phyloP scores from a whole-genome alignment of 306 rosid genomes.

The Fragaria nilgerrensis region DNA sequence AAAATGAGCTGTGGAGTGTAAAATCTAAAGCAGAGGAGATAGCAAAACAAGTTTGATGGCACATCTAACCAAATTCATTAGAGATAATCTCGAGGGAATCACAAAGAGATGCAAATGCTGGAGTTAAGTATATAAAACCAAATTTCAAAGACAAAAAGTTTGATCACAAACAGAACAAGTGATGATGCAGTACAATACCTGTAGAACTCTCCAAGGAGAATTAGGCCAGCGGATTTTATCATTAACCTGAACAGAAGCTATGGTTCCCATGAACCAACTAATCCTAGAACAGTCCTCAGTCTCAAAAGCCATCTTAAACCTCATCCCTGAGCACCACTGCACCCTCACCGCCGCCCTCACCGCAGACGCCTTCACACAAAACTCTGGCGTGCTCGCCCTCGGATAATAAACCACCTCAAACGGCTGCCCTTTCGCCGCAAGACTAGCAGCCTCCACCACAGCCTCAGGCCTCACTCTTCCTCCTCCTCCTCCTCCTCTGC shows the following conservation, averaged over 20 bases:
- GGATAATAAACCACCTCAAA: slow-evolving; percentile 86
- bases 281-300: slow-evolving; percentile 95
- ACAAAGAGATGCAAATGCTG: not conserved
- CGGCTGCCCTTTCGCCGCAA: slow-evolving; percentile 61
- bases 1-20: not conserved
- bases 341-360: slow-evolving; percentile 76
- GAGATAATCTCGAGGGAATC: not conserved
- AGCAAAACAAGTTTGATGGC: not conserved
- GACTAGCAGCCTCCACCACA: slow-evolving; percentile 62
- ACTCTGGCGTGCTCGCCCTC: slow-evolving; percentile 84
- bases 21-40: slow-evolving; percentile 3
- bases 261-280: slow-evolving; percentile 98
- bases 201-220: slow-evolving; percentile 98
- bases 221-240: slow-evolving; percentile 90
- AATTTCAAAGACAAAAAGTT: not conserved
- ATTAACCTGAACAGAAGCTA: slow-evolving; percentile 75
- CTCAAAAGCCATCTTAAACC: slow-evolving; percentile 99
- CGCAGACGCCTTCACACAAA: slow-evolving; percentile 65
- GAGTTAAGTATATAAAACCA: not conserved
- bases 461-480: slow-evolving; percentile 63
- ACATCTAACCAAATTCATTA: not conserved
- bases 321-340: slow-evolving; percentile 88
- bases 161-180: not conserved
- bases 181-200: slow-evolving; percentile 40
- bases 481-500: slow-evolving; percentile 17